Base-by-base conservation (phyloP, 305 asterid genomes). In the Fraxinus sp. region DNA sequence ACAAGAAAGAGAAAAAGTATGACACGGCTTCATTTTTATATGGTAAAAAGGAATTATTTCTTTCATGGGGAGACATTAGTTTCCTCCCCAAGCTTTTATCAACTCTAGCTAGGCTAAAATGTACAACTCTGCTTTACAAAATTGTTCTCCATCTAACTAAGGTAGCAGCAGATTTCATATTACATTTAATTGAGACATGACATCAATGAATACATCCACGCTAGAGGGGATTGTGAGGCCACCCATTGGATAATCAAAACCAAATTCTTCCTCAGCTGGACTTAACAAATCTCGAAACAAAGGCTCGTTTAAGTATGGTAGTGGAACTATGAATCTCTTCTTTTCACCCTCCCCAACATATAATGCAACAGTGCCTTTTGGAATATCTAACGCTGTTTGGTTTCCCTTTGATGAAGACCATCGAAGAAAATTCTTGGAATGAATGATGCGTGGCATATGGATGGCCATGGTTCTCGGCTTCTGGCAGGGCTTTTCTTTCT, bases 201-300 rank as follows among this genome's bases (percentile, higher is more conserved):
- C 9, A n/a, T 46, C 66, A 76, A 79, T 62, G 76, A 85, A 85
- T 5, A 78, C 73, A 4, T 86, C 82, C 70, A 86, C 89, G 0
- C 85, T 84, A 88, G 93, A 91, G 2, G 90, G 94, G 44, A 91
- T 84, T 0, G 92, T 90, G 22, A 90, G 87, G 81, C 86, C 89
- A 1, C 90, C 90, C 89, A 86, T 90, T 14, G 90, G 87, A 85
- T 89, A 92, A 76, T 89, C 26, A 52, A 82, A 18, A 39, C 46
- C 46, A 39, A 39, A 39, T 39, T 39, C 46, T 39, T 39, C 46
- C 46, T 39, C 46, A 1, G 86, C 88, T 77, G 78, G 86, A 26
- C 36, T 74, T 13, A 87, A 35, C 78, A 89, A 76, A 13, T 87
- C 84, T 59, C 86, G 89, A 78, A 89, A 87, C 1, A 74, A 81